Base-by-base conservation (phyloP, 345 rosid species). In the Murraya koenigii region DNA sequence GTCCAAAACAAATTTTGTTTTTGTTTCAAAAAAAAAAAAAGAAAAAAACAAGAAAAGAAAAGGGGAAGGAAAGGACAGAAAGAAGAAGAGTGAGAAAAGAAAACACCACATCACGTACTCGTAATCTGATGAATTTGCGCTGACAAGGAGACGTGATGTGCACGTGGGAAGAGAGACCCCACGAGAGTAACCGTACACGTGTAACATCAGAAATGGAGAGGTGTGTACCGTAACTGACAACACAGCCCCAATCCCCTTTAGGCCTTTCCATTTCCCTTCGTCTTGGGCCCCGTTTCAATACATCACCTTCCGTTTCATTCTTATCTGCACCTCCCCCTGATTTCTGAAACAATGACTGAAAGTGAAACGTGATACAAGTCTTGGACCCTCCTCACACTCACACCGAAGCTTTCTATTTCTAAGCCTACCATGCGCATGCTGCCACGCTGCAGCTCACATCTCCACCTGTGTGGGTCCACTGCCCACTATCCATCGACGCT, bases 151-250 rank as follows among this genome's bases (percentile, higher is more conserved):
- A 70, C 58, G 54, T 59, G 82, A 65, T 8, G 68, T 28, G 79
- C 80, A 79, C 83, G 85, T 76, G 83, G 80, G 0, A 17, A 13
- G 58, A 26, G 59, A 72, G 55, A 15, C 79, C 78, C 80, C 65
- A 7, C 4, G 80, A 79, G 22, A 80, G 55, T 23, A 52, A 77
- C 78, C 13, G 61, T 6, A 69, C 79, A 61, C 55, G 78, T 52
- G 74, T 79, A 59, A 71, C 32, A 56, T 71, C 75, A 78, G 66
- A 32, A 20, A 9, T 38, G 66, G 62, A 30, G 11, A 25, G 54
- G 22, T 28, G 28, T 54, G 76, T 23, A 71, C 55, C 38, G 78
- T 67, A 28, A n/a, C 67, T 9, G 58, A 26, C 73, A 15, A 41
- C 67, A 44, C 25, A 20, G 75, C 75, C 66, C 20, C 54, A 13